These are phyloP conservation scores for Botrytis fabae DNA, from an alignment of 2,329 filamentous ascomycete species.

Conservation along the genomic window DNA sequence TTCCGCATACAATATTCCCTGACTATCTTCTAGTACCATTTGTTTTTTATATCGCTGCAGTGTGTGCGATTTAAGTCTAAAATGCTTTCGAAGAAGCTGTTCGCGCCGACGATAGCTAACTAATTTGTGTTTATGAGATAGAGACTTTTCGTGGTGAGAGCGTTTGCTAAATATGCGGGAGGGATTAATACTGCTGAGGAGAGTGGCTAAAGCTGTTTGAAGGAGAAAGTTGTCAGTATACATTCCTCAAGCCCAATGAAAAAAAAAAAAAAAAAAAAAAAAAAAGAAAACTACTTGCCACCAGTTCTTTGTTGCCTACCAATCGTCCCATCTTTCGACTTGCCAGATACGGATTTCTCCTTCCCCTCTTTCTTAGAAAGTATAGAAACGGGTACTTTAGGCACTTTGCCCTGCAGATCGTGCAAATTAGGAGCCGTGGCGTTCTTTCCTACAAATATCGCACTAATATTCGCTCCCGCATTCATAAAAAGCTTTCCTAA, in stretches of 20 bases:
- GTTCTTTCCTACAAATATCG: constrained; percentile 2
- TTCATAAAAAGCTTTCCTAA: not conserved
- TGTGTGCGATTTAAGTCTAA: not conserved
- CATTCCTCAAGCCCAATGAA: not conserved
- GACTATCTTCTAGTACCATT: not conserved
- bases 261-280: too few relatives aligned
- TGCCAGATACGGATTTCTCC: not conserved
- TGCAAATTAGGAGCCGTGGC: not conserved
- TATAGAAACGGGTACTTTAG: not conserved
- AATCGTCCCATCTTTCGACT: not conserved
- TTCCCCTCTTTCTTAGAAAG: not conserved
- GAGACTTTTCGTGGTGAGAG: not conserved
- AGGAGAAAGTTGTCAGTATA: not conserved
- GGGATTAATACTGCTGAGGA: not conserved
- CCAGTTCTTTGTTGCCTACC: not conserved
- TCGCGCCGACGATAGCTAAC: not conserved
- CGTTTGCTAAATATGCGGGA: not conserved
- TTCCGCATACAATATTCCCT: not conserved
- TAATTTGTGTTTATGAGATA: constrained; percentile 3
- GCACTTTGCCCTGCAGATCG: not conserved
- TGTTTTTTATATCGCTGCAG: not conserved
- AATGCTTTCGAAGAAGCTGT: not conserved
- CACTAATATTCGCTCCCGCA: constrained; percentile 12
- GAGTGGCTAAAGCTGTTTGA: not conserved
- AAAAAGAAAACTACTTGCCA: not conserved